phyloP scores from a whole-genome alignment of 805 yeast genomes.

The Cephaloascus albidus region DNA sequence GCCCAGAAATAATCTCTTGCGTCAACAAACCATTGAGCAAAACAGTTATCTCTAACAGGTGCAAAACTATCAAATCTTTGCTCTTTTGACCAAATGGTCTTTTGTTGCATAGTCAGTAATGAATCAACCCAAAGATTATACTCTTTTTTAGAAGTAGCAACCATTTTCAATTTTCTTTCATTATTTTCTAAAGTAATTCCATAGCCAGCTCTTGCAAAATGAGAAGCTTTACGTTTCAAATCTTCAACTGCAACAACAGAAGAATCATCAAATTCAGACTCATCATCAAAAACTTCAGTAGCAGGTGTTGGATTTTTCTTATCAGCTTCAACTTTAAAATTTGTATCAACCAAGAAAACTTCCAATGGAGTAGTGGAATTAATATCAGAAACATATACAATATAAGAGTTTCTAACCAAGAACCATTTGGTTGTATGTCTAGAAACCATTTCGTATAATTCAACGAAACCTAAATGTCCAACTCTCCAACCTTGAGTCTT shows the following conservation, averaged over 20 bases:
- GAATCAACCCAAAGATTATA: conserved; percentile 71
- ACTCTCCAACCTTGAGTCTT: conserved; percentile 94
- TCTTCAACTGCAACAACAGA: conserved; percentile 8
- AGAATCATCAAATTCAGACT: conserved; percentile 37
- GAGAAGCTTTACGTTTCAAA: conserved; percentile 3
- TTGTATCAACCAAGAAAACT: conserved; percentile 79
- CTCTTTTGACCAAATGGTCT: conserved; percentile 61
- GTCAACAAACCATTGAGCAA: conserved; percentile 96
- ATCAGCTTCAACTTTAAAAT: conserved; percentile 43
- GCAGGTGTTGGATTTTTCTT: conserved; percentile 7
- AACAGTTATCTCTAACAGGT: conserved; percentile 76
- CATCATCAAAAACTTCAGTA: conserved; percentile 14
- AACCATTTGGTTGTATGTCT: conserved; percentile 94
- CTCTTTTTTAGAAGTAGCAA: conserved; percentile 57
- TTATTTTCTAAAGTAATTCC: conserved; percentile 55
- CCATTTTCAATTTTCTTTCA: conserved; percentile 69
- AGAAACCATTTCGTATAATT: conserved; percentile 76
- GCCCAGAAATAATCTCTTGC: conserved; percentile 94
- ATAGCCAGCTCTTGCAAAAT: conserved; percentile 4
- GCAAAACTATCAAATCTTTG: conserved; percentile 88
- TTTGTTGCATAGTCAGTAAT: conserved; percentile 55
- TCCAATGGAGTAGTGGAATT: conserved; percentile 84
- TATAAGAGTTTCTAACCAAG: conserved; percentile 72
- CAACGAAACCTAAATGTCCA: conserved; percentile 74
- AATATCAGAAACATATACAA: conserved; percentile 79